Evolutionary conservation across 768 basidiomycete genomes (phyloP).

Genomic region (Tulasnella sp.): DNA sequence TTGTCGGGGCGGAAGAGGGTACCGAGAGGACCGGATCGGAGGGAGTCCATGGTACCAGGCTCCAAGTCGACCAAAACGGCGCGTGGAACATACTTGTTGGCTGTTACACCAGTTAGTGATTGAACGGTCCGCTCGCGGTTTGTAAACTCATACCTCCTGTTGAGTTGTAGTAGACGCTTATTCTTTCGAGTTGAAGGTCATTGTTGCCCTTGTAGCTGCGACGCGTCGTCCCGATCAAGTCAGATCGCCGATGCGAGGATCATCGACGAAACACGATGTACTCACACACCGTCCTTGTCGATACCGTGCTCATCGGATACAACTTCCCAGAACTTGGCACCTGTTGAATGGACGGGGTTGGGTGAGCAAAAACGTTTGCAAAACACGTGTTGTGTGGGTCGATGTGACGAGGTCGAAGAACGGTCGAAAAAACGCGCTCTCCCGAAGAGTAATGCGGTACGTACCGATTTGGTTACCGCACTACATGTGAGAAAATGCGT

Average conservation of each 20-base stretch:
- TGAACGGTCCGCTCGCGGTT: not conserved
- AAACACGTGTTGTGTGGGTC: slow-evolving; percentile 7
- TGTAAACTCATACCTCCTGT: slow-evolving; percentile 39
- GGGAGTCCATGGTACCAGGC: slow-evolving; percentile 92
- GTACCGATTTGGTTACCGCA: slow-evolving; percentile 99
- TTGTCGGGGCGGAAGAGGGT: slow-evolving; percentile 94
- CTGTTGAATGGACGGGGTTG: slow-evolving; percentile 24
- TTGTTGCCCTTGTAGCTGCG: slow-evolving; percentile 72
- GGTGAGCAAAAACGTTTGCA: slow-evolving; percentile 17
- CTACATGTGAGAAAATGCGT: slow-evolving; percentile 26
- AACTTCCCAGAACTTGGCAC: slow-evolving; percentile 96
- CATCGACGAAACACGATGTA: not conserved
- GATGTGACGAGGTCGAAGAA: not conserved
- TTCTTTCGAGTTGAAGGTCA: slow-evolving; percentile 93
- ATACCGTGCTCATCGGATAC: slow-evolving; percentile 98
- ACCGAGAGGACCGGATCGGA: slow-evolving; percentile 83
- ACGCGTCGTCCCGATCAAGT: slow-evolving; percentile 7
- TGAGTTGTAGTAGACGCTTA: slow-evolving; percentile 98
- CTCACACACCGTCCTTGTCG: slow-evolving; percentile 65
- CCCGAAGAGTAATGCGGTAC: slow-evolving; percentile 18
- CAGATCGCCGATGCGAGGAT: not conserved
- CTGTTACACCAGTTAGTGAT: slow-evolving; percentile 1
- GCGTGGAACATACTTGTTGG: slow-evolving; percentile 96
- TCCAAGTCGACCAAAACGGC: slow-evolving; percentile 96
- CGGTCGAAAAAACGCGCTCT: slow-evolving; percentile 14